Conservation (phyloP, 148 eudicot genomes). For the Amaranthus palmeri region DNA sequence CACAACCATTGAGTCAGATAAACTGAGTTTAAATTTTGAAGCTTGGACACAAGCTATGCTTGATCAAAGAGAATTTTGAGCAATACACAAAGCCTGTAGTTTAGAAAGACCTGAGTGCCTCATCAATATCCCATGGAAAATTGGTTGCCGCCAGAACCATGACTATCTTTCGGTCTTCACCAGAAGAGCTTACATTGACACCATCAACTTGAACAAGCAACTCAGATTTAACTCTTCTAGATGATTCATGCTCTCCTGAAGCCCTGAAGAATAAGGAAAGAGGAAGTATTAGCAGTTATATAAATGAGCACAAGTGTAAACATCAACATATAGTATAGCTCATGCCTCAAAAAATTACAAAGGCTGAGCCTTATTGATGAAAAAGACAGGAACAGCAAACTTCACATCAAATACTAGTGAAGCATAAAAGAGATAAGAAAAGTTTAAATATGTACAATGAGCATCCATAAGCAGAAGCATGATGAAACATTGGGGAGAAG, state of each 20-base stretch:
- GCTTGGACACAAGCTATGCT: background rate
- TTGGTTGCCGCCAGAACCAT: constrained; percentile 99
- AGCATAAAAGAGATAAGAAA: no score
- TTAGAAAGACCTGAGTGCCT: constrained; percentile 72
- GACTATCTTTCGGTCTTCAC: constrained; percentile 97
- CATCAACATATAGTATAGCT: background rate
- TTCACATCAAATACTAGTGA: background rate
- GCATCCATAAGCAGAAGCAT: background rate
- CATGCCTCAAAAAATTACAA: background rate
- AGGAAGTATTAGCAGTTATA: constrained; percentile 8
- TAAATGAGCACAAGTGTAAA: background rate
- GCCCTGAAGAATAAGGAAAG: constrained; percentile 46
- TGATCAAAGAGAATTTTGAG: background rate
- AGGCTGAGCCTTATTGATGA: background rate
- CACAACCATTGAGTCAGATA: constrained; percentile 18
- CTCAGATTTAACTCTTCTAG: constrained; percentile 97
- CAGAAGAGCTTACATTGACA: constrained; percentile 64
- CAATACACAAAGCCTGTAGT: background rate
- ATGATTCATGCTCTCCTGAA: constrained; percentile 99
- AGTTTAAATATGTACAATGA: no score
- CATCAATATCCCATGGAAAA: constrained; percentile 99
- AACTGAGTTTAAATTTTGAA: background rate
- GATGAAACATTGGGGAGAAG: background rate
- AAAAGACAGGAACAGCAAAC: background rate
- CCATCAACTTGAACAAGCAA: constrained; percentile 99